A percentile compares a stretch with the other conserved stretches of the same genome.
These are phyloP conservation scores for Schwanniomyces vanrijiae DNA, from an alignment of 805 yeast genomes.

Conservation along the genomic window DNA sequence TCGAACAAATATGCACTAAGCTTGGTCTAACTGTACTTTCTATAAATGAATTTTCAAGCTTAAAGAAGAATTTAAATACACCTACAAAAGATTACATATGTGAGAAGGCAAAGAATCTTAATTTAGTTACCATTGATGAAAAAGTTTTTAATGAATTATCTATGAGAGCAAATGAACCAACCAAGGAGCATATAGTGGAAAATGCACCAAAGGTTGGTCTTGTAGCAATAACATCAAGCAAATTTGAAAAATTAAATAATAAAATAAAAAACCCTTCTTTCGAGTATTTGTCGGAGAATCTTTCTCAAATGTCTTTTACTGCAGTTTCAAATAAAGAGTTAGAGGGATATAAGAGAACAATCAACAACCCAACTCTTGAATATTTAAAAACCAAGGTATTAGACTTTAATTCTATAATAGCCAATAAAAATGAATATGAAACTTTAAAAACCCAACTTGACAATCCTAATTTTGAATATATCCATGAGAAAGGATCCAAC, in stretches of 20 bases:
- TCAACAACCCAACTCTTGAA: conserved; percentile 26
- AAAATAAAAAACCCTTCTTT: conserved; percentile 21
- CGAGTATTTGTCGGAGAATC: conserved; percentile 25
- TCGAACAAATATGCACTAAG: conserved; percentile 10
- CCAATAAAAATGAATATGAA: conserved; percentile 19
- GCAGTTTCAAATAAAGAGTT: conserved; percentile 13
- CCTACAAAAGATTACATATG: conserved; percentile 19
- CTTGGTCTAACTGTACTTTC: conserved; percentile 16
- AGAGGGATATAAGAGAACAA: conserved; percentile 7
- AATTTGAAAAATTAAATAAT: conserved; percentile 13
- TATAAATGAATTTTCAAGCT: conserved; percentile 12
- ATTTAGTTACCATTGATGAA: conserved; percentile 1
- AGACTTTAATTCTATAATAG: conserved; percentile 12
- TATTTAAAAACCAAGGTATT: conserved; percentile 24
- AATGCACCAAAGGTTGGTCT: conserved; percentile 24
- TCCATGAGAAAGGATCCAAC: conserved; percentile 14
- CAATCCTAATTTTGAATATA: conserved; percentile 17
- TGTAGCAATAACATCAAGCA: conserved; percentile 15
- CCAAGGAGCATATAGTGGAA: conserved; percentile 13
- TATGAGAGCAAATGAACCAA: conserved; percentile 9
- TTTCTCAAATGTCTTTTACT: conserved; percentile 8
- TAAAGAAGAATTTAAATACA: conserved; percentile 10
- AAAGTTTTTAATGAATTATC: conserved; percentile 3
- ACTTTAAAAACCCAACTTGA: background rate
- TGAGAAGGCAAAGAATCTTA: conserved; percentile 11